These are phyloP conservation scores for Styphnolobium japonicum DNA, from an alignment of 306 rosid genomes.

Conservation along the genomic window DNA sequence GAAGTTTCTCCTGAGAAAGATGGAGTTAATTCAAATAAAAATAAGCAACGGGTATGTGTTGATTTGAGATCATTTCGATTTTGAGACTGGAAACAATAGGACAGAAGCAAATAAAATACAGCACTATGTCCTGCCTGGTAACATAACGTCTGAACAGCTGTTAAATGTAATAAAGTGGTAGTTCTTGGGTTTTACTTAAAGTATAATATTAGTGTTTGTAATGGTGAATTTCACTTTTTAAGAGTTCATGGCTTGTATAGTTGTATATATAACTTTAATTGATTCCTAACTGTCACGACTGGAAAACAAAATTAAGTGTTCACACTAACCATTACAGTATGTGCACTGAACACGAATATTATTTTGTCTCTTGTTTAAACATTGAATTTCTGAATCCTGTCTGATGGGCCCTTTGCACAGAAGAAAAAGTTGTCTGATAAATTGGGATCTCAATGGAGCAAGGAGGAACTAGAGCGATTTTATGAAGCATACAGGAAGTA, in stretches of 20 bases:
- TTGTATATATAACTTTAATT: neutral
- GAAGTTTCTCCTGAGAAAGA: constrained; percentile 60
- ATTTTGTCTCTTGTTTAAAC: neutral
- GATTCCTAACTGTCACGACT: too few species aligned
- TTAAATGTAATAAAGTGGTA: neutral
- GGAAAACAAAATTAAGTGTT: too few species aligned
- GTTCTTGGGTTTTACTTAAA: constrained; percentile 2
- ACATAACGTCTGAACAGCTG: neutral
- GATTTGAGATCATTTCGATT: neutral
- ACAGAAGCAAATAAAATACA: neutral
- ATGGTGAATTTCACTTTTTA: neutral
- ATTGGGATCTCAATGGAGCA: constrained; percentile 87
- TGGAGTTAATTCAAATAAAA: constrained; percentile 47
- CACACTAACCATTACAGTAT: neutral
- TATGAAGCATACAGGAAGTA: constrained; percentile 84
- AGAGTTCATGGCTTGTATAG: neutral
- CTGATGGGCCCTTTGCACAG: constrained; percentile 36
- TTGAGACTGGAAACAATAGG: neutral
- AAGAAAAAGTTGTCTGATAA: constrained; percentile 78
- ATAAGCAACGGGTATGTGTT: constrained; percentile 49
- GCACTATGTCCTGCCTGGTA: constrained; percentile 4
- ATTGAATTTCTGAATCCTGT: constrained; percentile 22
- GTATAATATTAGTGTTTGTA: neutral
- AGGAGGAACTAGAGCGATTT: constrained; percentile 71
- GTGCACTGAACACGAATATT: neutral